Evolutionary conservation across 2,329 filamentous ascomycete species (phyloP).

Genomic region (Scedosporium aurantiacum): DNA sequence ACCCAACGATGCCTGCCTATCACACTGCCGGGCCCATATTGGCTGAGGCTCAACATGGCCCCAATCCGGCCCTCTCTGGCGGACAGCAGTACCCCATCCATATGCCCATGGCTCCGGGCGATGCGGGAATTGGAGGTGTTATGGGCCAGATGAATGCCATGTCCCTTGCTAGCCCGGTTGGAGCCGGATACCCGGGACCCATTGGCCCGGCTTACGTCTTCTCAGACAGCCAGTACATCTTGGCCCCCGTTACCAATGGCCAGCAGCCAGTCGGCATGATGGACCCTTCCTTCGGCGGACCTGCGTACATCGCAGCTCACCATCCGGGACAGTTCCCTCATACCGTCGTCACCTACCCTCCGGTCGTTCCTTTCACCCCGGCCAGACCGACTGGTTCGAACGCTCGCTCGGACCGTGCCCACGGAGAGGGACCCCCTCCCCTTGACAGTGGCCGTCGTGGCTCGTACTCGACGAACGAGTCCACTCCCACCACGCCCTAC

Average conservation of each 20-base stretch:
- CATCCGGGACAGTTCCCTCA: slow-evolving; percentile 19
- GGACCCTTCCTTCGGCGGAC: slow-evolving; percentile 12
- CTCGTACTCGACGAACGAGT: slow-evolving; percentile 59
- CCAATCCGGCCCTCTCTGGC: neutral
- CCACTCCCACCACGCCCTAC: slow-evolving; percentile 53
- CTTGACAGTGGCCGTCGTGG: slow-evolving; percentile 52
- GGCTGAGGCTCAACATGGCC: neutral
- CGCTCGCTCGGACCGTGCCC: slow-evolving; percentile 34
- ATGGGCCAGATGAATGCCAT: slow-evolving; percentile 16
- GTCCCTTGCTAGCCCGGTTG: slow-evolving; percentile 18
- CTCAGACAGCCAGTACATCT: slow-evolving; percentile 26
- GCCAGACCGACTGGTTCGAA: slow-evolving; percentile 33
- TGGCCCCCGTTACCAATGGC: slow-evolving; percentile 23
- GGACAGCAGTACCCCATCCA: slow-evolving; percentile 2
- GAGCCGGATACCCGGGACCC: slow-evolving; percentile 5
- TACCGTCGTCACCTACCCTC: slow-evolving; percentile 21
- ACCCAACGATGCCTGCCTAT: slow-evolving; percentile 2
- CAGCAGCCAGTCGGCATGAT: slow-evolving; percentile 22
- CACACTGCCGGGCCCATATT: neutral
- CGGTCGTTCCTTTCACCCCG: slow-evolving; percentile 40
- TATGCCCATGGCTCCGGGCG: neutral
- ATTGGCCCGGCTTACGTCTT: slow-evolving; percentile 13
- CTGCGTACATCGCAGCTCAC: slow-evolving; percentile 23
- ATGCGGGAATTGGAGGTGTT: slow-evolving; percentile 4
- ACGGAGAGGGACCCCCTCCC: slow-evolving; percentile 42